Evolutionary conservation across 306 rosid genomes (phyloP), one percentile per base, ranked within the genome.

Genomic region (Prunus armeniaca): DNA sequence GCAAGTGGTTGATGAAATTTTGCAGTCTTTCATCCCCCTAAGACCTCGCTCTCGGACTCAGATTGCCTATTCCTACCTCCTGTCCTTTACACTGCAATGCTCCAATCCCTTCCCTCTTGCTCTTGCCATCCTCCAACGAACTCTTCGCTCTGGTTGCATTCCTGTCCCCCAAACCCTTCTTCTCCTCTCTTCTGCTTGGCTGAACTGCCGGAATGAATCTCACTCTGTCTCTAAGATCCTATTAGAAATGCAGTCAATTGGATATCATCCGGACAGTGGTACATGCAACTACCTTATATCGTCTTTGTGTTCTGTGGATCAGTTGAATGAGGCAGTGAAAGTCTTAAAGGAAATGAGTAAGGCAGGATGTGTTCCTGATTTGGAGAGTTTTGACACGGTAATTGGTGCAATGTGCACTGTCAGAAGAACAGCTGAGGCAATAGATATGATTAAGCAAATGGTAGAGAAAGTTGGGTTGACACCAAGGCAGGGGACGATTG

Each of bases 301-400:
- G 11, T 89, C 85, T 64, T 86, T 93, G 46, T 84, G 91, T 72
- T 83, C 77, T 57, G 67, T 78, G 70, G 87, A 84, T 86, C 83
- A 81, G 61, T 76, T 88, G 82, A 77, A 13, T 24, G 90, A 86
- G 77, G 91, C 84, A 12, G 80, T 86, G 77, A 69, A 80, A 75
- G 85, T 89, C 76, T 73, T 85, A 71, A 86, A 83, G 85, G 93
- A 85, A 28, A 91, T 94, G 94, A 82, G 89, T 64, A 86, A 84
- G 76, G 93, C 91, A 15, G 93, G 91, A 43, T 91, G 92, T 64
- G 63, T 90, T 84, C 95, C 98, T 14, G 91, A 91, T 83, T 77
- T 70, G 49, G 93, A 80, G 79, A 86, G 93, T 74, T 92, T 84
- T 51, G 85, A 84, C 76, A 80, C 80, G 57, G 87, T 89, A 19